These are phyloP conservation scores for Penicillium sp. DNA, from an alignment of 2,329 filamentous ascomycete species.

Conservation along the genomic window DNA sequence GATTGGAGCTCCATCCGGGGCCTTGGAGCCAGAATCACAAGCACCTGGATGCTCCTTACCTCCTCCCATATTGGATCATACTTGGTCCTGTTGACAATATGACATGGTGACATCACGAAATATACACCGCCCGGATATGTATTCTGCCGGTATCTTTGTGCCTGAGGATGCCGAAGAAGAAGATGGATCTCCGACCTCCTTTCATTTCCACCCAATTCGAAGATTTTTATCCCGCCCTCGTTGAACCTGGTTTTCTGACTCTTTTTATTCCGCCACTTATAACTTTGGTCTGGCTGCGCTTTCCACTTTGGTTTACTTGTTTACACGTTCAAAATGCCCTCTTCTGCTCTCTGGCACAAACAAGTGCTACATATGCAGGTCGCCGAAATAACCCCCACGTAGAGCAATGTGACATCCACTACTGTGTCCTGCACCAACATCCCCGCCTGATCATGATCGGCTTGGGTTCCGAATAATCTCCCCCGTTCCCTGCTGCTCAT, in stretches of 20 bases:
- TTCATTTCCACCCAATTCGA: background rate
- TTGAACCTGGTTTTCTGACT: background rate
- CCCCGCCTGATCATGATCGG: background rate
- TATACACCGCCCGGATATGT: background rate
- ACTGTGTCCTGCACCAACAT: background rate
- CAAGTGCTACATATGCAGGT: no score
- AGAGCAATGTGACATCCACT: background rate
- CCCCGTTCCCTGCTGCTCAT: background rate
- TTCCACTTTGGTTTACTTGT: background rate
- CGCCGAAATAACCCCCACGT: background rate
- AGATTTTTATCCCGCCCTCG: no score
- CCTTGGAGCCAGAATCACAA: background rate
- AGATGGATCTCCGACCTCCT: background rate
- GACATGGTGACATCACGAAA: background rate
- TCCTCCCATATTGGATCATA: conserved; percentile 1
- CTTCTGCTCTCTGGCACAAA: background rate
- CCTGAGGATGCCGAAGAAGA: no score
- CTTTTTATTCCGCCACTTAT: background rate
- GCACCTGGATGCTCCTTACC: conserved; percentile 1
- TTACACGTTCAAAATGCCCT: background rate
- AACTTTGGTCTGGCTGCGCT: background rate
- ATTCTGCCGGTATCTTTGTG: background rate
- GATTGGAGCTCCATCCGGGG: background rate
- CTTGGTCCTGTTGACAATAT: background rate
- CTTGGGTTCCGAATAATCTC: background rate